phyloP scores from a whole-genome alignment of 2,329 filamentous ascomycete species.

The Onygena corvina region DNA sequence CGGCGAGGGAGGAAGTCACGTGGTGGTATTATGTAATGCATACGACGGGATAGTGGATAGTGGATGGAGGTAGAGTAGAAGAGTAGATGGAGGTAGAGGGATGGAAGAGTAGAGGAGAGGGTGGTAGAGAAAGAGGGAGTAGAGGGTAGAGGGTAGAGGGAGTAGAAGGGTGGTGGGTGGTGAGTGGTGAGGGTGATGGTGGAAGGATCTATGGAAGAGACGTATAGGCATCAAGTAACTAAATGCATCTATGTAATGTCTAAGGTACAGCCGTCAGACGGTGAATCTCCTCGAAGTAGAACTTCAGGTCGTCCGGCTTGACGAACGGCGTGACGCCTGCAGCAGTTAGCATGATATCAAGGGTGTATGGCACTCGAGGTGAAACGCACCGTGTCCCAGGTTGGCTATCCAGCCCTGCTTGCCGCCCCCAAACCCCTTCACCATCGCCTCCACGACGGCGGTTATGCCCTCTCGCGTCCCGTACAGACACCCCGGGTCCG shows the following conservation, averaged over 20 bases:
- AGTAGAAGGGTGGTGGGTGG: too few relatives aligned
- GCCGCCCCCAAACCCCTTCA: constrained; percentile 67
- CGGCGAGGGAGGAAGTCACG: not conserved
- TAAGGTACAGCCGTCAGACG: constrained; percentile 34
- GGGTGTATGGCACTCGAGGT: not conserved
- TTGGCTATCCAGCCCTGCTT: constrained; percentile 96
- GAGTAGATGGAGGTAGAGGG: too few relatives aligned
- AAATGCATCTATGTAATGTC: too few relatives aligned
- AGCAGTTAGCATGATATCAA: constrained; percentile 1
- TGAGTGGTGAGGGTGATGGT: too few relatives aligned
- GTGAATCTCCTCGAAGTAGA: constrained; percentile 89
- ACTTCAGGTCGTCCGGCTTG: constrained; percentile 81
- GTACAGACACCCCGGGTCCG: constrained; percentile 86
- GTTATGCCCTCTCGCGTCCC: constrained; percentile 73
- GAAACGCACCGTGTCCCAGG: constrained; percentile 69
- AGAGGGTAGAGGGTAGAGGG: too few relatives aligned
- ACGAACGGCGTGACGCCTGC: constrained; percentile 86
- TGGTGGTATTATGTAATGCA: too few relatives aligned
- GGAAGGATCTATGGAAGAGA: too few relatives aligned
- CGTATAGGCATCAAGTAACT: too few relatives aligned
- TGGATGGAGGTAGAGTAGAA: too few relatives aligned
- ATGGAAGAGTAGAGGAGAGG: too few relatives aligned
- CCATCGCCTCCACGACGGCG: constrained; percentile 70
- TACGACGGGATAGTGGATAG: too few relatives aligned
- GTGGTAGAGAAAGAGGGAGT: too few relatives aligned